Evolutionary conservation across 805 yeast species (phyloP).

Genomic region (Nakazawaea ernobii): DNA sequence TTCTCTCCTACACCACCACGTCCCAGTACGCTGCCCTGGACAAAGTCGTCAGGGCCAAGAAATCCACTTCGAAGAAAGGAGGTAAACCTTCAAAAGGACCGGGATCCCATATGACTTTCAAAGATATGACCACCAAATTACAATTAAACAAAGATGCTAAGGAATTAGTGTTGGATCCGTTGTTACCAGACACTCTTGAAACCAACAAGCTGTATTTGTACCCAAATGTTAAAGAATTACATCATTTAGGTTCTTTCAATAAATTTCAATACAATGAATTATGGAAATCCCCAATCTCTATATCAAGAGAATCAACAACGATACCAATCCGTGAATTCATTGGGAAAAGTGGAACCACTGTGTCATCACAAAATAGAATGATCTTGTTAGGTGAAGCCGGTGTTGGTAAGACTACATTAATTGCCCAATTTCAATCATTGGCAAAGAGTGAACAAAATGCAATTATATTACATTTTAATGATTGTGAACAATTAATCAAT

Average conservation of each 20-base stretch:
- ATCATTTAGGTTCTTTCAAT: constrained; percentile 57
- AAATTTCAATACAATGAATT: constrained; percentile 66
- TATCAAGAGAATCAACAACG: constrained; percentile 48
- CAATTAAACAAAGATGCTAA: neutral
- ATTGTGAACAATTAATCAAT: constrained; percentile 55
- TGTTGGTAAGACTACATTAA: constrained; percentile 68
- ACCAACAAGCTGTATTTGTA: constrained; percentile 28
- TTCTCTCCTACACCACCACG: neutral
- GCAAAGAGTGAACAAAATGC: constrained; percentile 32
- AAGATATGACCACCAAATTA: constrained; percentile 6
- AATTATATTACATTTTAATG: constrained; percentile 58
- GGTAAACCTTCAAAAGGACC: constrained; percentile 11
- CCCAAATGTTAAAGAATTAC: constrained; percentile 35
- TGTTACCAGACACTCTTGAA: neutral
- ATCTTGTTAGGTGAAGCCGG: constrained; percentile 69
- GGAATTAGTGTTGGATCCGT: constrained; percentile 1
- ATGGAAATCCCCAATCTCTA: constrained; percentile 52
- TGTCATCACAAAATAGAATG: constrained; percentile 39
- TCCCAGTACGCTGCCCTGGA: constrained; percentile 2
- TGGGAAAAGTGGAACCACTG: constrained; percentile 22
- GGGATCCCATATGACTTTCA: constrained; percentile 8
- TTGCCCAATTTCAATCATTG: constrained; percentile 66
- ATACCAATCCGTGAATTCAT: constrained; percentile 33
- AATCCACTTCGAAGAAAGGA: constrained; percentile 7
- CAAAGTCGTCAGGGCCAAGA: constrained; percentile 6